These are phyloP conservation scores for Castanopsis chinensis DNA, from an alignment of 306 rosid genomes.

Conservation along the genomic window DNA sequence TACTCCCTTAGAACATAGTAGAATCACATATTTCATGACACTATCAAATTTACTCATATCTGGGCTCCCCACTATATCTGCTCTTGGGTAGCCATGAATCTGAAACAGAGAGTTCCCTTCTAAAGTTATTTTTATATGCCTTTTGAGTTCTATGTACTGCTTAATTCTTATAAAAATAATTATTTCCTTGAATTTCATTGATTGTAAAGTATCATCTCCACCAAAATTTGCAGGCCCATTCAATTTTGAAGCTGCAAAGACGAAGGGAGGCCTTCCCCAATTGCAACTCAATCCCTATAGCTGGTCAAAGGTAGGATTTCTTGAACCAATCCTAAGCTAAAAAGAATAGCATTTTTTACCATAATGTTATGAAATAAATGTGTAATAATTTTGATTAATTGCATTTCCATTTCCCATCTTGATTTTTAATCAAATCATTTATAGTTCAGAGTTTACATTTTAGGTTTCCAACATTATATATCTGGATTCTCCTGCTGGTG, in stretches of 20 bases:
- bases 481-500: constrained; percentile 98
- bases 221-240: constrained; percentile 75
- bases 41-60: neutral
- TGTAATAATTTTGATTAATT: constrained; percentile 2
- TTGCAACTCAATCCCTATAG: constrained; percentile 86
- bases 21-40: neutral
- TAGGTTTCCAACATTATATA: constrained; percentile 87
- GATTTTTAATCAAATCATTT: neutral
- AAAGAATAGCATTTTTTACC: neutral
- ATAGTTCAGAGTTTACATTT: constrained; percentile 24
- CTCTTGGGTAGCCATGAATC: neutral
- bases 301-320: constrained; percentile 78
- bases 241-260: constrained; percentile 66
- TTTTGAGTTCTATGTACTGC: neutral
- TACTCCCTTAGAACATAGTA: neutral
- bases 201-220: constrained; percentile 2
- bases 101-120: neutral
- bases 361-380: neutral
- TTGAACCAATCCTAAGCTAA: neutral
- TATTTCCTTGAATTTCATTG: neutral
- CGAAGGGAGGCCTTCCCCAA: constrained; percentile 48
- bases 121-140: neutral
- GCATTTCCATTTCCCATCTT: neutral
- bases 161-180: neutral
- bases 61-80: neutral